Evolutionary conservation across 495 filamentous ascomycete genomes (phyloP).

Genomic region (Lichina pygmaea): DNA sequence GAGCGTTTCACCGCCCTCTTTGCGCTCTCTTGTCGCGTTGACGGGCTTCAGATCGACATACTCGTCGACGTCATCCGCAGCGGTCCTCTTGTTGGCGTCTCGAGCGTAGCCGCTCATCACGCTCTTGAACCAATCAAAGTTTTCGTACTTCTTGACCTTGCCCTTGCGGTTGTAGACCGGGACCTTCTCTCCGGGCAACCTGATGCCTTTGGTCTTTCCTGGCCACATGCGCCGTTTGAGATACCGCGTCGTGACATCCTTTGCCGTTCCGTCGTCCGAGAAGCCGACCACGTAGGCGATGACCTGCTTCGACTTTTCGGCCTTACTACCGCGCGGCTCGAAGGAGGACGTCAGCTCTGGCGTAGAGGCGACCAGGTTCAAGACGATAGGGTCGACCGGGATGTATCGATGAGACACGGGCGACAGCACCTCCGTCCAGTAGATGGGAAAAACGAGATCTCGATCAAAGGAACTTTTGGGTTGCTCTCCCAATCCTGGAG

Average conservation of each 20-base stretch:
- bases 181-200: slow-evolving; percentile 50
- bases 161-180: slow-evolving; percentile 46
- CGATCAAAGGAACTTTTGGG: slow-evolving; percentile 20
- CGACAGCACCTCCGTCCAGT: slow-evolving; percentile 80
- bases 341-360: slow-evolving; percentile 47
- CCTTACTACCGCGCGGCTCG: slow-evolving; percentile 56
- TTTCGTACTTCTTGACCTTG: slow-evolving; percentile 39
- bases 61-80: slow-evolving; percentile 56
- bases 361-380: slow-evolving; percentile 35
- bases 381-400: slow-evolving; percentile 47
- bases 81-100: slow-evolving; percentile 27
- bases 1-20: slow-evolving; percentile 48
- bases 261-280: slow-evolving; percentile 64
- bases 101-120: slow-evolving; percentile 49
- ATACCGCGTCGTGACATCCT: slow-evolving; percentile 86
- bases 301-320: slow-evolving; percentile 65
- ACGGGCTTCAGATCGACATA: slow-evolving; percentile 41
- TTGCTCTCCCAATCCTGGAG: slow-evolving; percentile 1
- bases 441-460: slow-evolving; percentile 60
- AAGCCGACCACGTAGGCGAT: slow-evolving; percentile 80
- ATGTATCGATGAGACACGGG: slow-evolving; percentile 52
- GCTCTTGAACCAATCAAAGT: slow-evolving; percentile 67
- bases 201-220: slow-evolving; percentile 69
- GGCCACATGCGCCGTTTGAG: slow-evolving; percentile 62
- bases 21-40: slow-evolving; percentile 37